Conservation (phyloP, 192 early-diverging fungal species). For the Backusella circina region DNA sequence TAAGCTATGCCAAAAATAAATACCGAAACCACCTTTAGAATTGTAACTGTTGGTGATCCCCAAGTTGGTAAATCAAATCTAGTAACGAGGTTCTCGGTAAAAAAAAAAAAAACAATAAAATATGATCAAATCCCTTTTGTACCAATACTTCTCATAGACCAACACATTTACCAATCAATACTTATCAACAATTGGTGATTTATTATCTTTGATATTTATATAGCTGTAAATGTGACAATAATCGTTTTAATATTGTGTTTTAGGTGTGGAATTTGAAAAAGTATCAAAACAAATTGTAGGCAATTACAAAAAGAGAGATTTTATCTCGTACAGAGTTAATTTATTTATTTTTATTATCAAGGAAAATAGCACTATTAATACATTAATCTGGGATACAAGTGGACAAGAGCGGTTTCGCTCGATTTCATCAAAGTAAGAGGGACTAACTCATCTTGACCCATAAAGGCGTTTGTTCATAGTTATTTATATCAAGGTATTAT, state of each 20-base stretch:
- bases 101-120: conserved; percentile 11
- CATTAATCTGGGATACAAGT: conserved; percentile 75
- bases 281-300: conserved; percentile 35
- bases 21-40: conserved; percentile 68
- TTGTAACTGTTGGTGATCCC: conserved; percentile 67
- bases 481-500: conserved; percentile 69
- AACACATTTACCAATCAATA: conserved; percentile 97
- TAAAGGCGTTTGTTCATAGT: neutral
- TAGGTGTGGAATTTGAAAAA: conserved; percentile 42
- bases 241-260: neutral
- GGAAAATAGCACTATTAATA: neutral
- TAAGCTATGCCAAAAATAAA: conserved; percentile 44
- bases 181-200: conserved; percentile 88
- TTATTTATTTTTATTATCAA: neutral
- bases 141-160: conserved; percentile 7
- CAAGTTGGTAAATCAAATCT: conserved; percentile 85
- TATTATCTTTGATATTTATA: too few relatives aligned
- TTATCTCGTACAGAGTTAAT: neutral
- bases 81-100: conserved; percentile 64
- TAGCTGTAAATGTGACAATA: neutral
- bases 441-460: neutral
- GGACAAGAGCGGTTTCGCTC: conserved; percentile 91
- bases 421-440: conserved; percentile 64
- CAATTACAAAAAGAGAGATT: neutral
- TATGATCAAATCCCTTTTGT: too few relatives aligned